These are phyloP conservation scores for Fomes fomentarius DNA, from an alignment of 1,284 basidiomycete genomes.

Conservation along the genomic window DNA sequence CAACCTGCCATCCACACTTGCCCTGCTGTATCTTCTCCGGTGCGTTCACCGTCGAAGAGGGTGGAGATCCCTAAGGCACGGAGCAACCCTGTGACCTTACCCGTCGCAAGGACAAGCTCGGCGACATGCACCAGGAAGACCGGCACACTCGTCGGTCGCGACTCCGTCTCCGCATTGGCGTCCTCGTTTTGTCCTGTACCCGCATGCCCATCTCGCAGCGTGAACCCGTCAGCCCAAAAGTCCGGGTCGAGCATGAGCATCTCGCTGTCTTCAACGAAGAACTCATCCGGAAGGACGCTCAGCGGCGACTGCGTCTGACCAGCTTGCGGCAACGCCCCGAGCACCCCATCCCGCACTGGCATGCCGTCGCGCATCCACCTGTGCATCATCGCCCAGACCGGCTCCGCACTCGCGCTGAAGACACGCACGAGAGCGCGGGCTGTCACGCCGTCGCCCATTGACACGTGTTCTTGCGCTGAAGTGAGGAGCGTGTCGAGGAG, in stretches of 20 bases:
- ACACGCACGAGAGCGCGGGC: slow-evolving; percentile 60
- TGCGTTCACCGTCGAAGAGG: slow-evolving; percentile 19
- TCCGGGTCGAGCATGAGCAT: slow-evolving; percentile 70
- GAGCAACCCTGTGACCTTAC: slow-evolving; percentile 80
- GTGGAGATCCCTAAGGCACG: slow-evolving; percentile 42
- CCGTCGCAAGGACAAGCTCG: slow-evolving; percentile 64
- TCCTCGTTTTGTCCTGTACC: slow-evolving; percentile 27
- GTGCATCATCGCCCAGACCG: slow-evolving; percentile 74
- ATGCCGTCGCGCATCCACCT: slow-evolving; percentile 80
- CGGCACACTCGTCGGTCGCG: slow-evolving; percentile 50
- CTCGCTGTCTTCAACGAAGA: slow-evolving; percentile 78
- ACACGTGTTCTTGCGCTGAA: slow-evolving; percentile 54
- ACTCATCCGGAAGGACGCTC: slow-evolving; percentile 65
- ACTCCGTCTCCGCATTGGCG: slow-evolving; percentile 3
- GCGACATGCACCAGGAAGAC: slow-evolving; percentile 63
- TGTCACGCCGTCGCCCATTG: slow-evolving; percentile 56
- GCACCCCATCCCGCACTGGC: slow-evolving; percentile 46
- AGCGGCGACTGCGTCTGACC: slow-evolving; percentile 6
- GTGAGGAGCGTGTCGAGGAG: slow-evolving; percentile 68
- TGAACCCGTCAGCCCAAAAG: slow-evolving; percentile 81
- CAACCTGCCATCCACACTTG: slow-evolving; percentile 36
- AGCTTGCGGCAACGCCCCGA: slow-evolving; percentile 2
- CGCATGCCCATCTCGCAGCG: slow-evolving; percentile 46
- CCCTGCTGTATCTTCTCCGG: not conserved
- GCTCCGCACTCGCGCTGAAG: slow-evolving; percentile 66